phyloP scores from a whole-genome alignment of 2,329 filamentous ascomycete genomes.

The Thielaviopsis euricoi region DNA sequence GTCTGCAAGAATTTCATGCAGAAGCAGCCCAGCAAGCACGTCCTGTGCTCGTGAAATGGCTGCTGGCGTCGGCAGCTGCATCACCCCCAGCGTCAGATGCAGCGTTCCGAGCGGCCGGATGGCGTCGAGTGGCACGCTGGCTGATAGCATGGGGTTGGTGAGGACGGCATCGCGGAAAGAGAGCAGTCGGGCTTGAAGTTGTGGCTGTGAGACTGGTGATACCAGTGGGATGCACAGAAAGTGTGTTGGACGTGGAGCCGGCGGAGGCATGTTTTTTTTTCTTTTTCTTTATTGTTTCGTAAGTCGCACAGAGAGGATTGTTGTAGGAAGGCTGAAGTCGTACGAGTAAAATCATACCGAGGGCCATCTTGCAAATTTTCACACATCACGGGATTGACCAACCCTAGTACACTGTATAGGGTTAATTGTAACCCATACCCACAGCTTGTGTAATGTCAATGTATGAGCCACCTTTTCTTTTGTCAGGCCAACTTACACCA shows the following conservation, averaged over 20 bases:
- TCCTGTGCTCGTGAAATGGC: constrained; percentile 15
- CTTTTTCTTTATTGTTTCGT: neutral
- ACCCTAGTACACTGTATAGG: too few relatives aligned
- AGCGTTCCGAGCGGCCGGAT: constrained; percentile 64
- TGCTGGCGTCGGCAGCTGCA: constrained; percentile 41
- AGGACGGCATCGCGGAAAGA: constrained; percentile 44
- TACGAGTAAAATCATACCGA: too few relatives aligned
- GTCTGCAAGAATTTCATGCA: constrained; percentile 5
- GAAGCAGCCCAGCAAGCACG: constrained; percentile 20
- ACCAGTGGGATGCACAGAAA: constrained; percentile 64
- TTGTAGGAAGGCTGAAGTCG: neutral
- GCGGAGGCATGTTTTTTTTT: neutral
- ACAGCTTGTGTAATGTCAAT: too few relatives aligned
- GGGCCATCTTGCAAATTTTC: too few relatives aligned
- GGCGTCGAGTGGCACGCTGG: constrained; percentile 44
- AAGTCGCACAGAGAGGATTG: neutral
- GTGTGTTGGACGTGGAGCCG: constrained; percentile 41
- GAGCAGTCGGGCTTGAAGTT: constrained; percentile 46
- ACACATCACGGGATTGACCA: too few relatives aligned
- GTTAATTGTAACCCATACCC: too few relatives aligned
- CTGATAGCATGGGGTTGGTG: constrained; percentile 22
- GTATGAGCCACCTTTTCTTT: too few relatives aligned
- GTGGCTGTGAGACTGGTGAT: constrained; percentile 39
- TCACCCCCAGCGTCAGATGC: constrained; percentile 75
- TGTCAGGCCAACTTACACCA: too few relatives aligned